Conservation (phyloP, 2,329 filamentous ascomycete genomes). For the Neonectria sp. region DNA sequence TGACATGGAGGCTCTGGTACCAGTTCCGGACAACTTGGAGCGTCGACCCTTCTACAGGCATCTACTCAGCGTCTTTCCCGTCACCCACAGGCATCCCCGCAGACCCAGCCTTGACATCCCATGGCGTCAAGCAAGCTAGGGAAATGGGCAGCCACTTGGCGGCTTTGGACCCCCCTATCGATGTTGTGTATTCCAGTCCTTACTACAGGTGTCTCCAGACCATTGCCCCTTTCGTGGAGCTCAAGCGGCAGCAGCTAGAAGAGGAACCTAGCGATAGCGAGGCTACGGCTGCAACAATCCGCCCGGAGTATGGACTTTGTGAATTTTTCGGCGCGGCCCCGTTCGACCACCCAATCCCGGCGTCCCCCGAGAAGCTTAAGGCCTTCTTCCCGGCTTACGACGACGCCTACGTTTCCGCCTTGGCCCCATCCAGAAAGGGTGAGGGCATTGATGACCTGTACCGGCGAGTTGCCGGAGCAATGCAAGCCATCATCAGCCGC, state of each 20-base stretch:
- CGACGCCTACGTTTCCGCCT: conserved; percentile 70
- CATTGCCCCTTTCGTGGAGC: conserved; percentile 76
- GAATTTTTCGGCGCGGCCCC: conserved; percentile 94
- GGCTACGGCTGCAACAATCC: conserved; percentile 57
- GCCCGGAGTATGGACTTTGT: conserved; percentile 73
- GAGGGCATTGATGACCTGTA: conserved; percentile 88
- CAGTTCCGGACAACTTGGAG: conserved; percentile 94
- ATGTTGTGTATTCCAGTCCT: conserved; percentile 85
- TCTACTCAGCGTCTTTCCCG: conserved; percentile 79
- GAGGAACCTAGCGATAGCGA: conserved; percentile 23
- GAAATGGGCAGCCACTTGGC: conserved; percentile 80
- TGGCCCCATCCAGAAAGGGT: conserved; percentile 78
- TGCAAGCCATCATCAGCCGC: conserved; percentile 79
- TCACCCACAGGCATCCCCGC: conserved; percentile 91
- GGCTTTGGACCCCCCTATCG: conserved; percentile 75
- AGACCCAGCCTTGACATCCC: conserved; percentile 88
- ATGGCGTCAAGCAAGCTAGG: conserved; percentile 87
- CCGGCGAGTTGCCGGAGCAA: conserved; percentile 79
- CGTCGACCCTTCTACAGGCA: conserved; percentile 84
- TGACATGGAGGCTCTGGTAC: conserved; percentile 36
- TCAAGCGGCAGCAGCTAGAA: conserved; percentile 51
- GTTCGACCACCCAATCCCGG: conserved; percentile 88
- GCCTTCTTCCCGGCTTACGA: conserved; percentile 77
- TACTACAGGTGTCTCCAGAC: conserved; percentile 93
- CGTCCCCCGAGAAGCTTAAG: conserved; percentile 73